Base-by-base conservation (phyloP, 208 protist species). In the Histomonas meleagridis region DNA sequence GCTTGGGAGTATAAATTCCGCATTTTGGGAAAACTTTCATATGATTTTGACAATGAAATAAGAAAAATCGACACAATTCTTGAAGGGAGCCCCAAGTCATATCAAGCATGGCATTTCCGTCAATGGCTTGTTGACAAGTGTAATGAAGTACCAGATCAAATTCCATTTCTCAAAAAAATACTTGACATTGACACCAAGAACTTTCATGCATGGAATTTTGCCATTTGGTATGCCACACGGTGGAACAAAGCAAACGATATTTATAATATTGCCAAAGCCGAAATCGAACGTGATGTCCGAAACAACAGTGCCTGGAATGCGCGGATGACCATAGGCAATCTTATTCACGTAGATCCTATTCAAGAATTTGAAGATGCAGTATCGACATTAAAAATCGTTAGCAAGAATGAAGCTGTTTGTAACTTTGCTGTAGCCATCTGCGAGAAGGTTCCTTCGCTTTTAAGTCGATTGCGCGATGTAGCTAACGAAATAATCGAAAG, bases 181-280 rank as follows among this genome's bases (percentile, higher is more conserved):
- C 55, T 86, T 16, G 16, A 4, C 1, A 0, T 32, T 2, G 76
- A 86, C 18, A 40, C 76, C 1, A 86, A 86, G 32, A 86, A 86
- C 26, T 86, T 86, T 48, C 76, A 86, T 86, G 76, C 76, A 35
- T 86, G 76, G 76, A 86, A 46, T 43, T 86, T 57, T 16, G 43
- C 46, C 23, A 3, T 86, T 51, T 55, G 46, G 46, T 86, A 51
- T 46, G 46, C 76, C 0, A 55, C 32, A 55, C 23, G 43, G 4
- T 86, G 46, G 40, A 32, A 86, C 46, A 32, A 86, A 38, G 46
- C 23, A 35, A 38, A 86, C 7, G 46, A 51, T 57, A 12, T 86
- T 48, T 86, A 43, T 35, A 9, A 55, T 2, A 18, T 86, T 0
- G 4, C 40, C n/a, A 51, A 51, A 46, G 18, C 51, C 0, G 1